These are phyloP conservation scores for Aspergillus ostianus DNA, from an alignment of 495 filamentous ascomycete genomes.

Conservation along the genomic window DNA sequence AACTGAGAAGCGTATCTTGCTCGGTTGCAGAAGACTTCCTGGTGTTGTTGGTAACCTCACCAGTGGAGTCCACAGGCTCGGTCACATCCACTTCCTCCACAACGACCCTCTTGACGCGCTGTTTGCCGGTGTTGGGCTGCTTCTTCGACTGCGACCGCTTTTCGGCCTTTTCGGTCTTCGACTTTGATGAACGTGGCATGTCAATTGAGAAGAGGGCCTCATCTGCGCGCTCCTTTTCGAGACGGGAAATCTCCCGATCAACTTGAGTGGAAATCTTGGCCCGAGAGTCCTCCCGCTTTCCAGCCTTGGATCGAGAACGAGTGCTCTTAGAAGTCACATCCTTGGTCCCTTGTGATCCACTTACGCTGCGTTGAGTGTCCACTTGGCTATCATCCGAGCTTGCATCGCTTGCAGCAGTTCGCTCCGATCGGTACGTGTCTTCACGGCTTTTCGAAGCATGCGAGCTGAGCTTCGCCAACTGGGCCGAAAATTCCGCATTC, in stretches of 20 bases:
- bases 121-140: slow-evolving; percentile 43
- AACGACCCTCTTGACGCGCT: slow-evolving; percentile 45
- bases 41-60: slow-evolving; percentile 36
- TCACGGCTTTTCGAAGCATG: slow-evolving; percentile 26
- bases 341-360: slow-evolving; percentile 32
- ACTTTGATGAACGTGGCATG: slow-evolving; percentile 25
- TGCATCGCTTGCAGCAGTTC: slow-evolving; percentile 23
- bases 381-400: slow-evolving; percentile 35
- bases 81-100: slow-evolving; percentile 39
- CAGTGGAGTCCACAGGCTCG: slow-evolving; percentile 28
- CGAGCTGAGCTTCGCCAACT: slow-evolving; percentile 28
- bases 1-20: slow-evolving; percentile 46
- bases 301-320: slow-evolving; percentile 30
- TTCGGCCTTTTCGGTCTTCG: slow-evolving; percentile 23
- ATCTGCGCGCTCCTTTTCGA: slow-evolving; percentile 46
- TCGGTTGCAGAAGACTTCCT: slow-evolving; percentile 29
- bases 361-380: slow-evolving; percentile 36
- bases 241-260: slow-evolving; percentile 42
- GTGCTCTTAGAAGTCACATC: slow-evolving; percentile 36
- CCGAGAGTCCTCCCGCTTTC: slow-evolving; percentile 33
- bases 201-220: slow-evolving; percentile 46
- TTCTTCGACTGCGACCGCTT: slow-evolving; percentile 29
- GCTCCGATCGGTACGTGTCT: slow-evolving; percentile 34
- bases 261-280: slow-evolving; percentile 39
- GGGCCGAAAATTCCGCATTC: slow-evolving; percentile 47